Evolutionary conservation across 257 asterid genomes (phyloP), one percentile per base, ranked within the genome.

Genomic region (Handroanthus guayacan): DNA sequence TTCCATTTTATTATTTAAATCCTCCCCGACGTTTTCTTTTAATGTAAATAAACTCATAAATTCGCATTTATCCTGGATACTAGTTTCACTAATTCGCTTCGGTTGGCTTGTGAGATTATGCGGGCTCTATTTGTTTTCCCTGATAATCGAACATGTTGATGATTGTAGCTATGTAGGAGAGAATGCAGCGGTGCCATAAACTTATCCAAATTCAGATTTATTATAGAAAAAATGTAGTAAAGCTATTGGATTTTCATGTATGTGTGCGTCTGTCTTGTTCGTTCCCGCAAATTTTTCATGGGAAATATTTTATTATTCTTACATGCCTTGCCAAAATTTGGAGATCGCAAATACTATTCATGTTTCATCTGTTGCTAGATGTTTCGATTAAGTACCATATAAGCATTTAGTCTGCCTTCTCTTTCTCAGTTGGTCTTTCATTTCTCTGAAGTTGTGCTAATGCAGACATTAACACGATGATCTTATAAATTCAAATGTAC

Each of bases 281-380:
- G 31, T 25, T 25, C 31, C 31, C 31, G 31, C 31, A 25, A 25
- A 25, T 25, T 25, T 25, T 25, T 25, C 31, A 25, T 1, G 6
- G 5, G 45, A 5, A 41, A 41, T 41, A 41, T 41, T 41, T 5
- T 41, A 41, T 5, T 41, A 8, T 8, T 39, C 45, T 41, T 41
- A 6, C 45, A 41, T 41, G 5, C 45, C 45, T 41, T 70, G 47
- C 14, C 12, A 3, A 7, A 62, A 51, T 16, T 5, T 62, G 48
- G 76, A 77, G 74, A 54, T 47, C 38, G 18, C 61, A 0, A 25
- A 18, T 36, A n/a, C 3, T 5, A 1, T 71, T 78, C 72, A 37
- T 72, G 25, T 31, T 63, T 71, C 11, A 51, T 43, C 10, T 5
- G 10, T 54, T 54, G 73, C 67, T 20, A 50, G 58, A 48, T 17